These are phyloP conservation scores for Cladosporium sp. DNA, from an alignment of 2,329 filamentous ascomycete species.

Conservation along the genomic window DNA sequence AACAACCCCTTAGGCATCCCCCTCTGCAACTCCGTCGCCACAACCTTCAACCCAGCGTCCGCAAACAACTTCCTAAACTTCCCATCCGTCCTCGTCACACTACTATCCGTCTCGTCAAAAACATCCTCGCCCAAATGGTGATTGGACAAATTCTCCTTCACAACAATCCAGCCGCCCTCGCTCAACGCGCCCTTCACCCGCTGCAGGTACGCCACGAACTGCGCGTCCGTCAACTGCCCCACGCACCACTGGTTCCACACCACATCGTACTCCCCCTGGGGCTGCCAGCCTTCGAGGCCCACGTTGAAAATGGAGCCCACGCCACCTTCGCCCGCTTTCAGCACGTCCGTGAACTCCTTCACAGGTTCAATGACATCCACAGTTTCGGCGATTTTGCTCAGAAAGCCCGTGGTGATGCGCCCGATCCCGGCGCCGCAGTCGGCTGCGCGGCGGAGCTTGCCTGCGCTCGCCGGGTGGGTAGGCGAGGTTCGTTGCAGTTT, in stretches of 20 bases:
- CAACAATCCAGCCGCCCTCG: constrained; percentile 55
- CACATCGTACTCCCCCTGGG: constrained; percentile 60
- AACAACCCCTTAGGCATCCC: constrained; percentile 67
- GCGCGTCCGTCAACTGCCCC: constrained; percentile 71
- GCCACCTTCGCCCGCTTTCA: constrained; percentile 46
- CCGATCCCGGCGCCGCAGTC: constrained; percentile 72
- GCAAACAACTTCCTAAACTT: constrained; percentile 70
- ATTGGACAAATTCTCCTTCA: constrained; percentile 76
- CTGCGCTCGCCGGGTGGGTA: constrained; percentile 20
- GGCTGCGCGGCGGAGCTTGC: constrained; percentile 40
- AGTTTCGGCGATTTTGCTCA: constrained; percentile 63
- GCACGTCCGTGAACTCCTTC: constrained; percentile 66
- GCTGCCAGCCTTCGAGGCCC: constrained; percentile 70
- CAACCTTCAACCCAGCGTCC: constrained; percentile 62
- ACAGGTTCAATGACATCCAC: constrained; percentile 88
- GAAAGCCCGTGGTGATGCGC: constrained; percentile 71
- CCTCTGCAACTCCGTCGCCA: constrained; percentile 67
- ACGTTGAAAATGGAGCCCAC: constrained; percentile 65
- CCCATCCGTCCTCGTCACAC: constrained; percentile 70
- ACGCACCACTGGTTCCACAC: constrained; percentile 93
- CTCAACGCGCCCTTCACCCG: constrained; percentile 53
- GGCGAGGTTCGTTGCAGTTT: constrained; percentile 52
- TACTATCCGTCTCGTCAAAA: constrained; percentile 72
- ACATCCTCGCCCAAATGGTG: constrained; percentile 54
- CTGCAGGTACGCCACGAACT: constrained; percentile 64